Base-by-base conservation (phyloP, 768 basidiomycete genomes). In the Boletus sp. region DNA sequence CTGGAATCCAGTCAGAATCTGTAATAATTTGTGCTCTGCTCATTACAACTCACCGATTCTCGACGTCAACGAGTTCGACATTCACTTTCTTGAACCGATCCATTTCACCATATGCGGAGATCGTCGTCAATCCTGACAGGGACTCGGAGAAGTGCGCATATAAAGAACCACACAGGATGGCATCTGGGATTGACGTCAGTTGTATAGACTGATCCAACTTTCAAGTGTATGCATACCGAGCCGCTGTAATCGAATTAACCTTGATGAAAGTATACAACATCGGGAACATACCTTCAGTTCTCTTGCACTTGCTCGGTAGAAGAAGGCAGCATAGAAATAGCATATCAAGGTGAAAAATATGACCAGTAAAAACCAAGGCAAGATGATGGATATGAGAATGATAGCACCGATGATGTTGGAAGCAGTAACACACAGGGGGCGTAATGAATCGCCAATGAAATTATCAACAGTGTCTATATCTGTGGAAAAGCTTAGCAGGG, bases 81-180 rank as follows among this genome's bases (percentile, higher is more conserved):
- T 95, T 98, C 55, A 92, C 89, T 7, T 71, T 70, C 45, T 80
- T 73, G 78, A 97, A 98, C 14, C 94, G 81, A 3, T 84, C 77
- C 4, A 80, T 70, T 68, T 92, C 94, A 11, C 87, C 86, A 58
- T 96, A 97, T 0, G 93, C 92, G 30, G 93, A 84, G 50, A 96
- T 94, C 8, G 92, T 94, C 1, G 90, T 81, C 39, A 96, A 72
- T 17, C 95, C 95, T 11, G 88, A 87, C 11, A 97, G 77, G 30
- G 89, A 90, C 75, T 97, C 94, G 3, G 92, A 91, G 73, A 97
- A 97, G 67, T 95, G 93, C 1, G 92, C 87, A 69, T 97, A 97
- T 17, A 98, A 73, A 0, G 88, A 86, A 0, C 90, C 90, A 28
- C 94, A 85, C 30, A 97, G 71, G n/a, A 96, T 79, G 28, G 92